Conservation (phyloP, 306 rosid species). For the Lathyrus sativus region DNA sequence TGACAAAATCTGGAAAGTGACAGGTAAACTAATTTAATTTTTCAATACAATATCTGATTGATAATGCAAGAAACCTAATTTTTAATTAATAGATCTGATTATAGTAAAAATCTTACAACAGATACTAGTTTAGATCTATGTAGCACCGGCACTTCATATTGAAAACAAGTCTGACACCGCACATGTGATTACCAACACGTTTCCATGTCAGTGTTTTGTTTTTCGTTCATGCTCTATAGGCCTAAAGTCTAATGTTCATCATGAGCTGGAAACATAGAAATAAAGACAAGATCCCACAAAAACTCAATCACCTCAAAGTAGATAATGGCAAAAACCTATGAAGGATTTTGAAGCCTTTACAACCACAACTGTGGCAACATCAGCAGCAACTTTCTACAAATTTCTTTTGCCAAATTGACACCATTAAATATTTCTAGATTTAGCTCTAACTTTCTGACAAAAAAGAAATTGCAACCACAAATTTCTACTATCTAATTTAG, state of each 20-base stretch:
- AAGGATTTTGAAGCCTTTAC: not conserved
- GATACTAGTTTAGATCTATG: not conserved
- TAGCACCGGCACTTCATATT: too few species aligned
- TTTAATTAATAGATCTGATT: not conserved
- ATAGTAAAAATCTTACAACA: not conserved
- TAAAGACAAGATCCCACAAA: conserved; percentile 26
- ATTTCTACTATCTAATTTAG: not conserved
- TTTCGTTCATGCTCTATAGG: too few species aligned
- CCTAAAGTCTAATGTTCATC: not conserved
- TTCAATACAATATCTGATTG: conserved; percentile 21
- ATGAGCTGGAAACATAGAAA: not conserved
- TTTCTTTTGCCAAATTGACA: not conserved
- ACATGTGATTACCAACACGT: too few species aligned
- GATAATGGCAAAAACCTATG: conserved; percentile 19
- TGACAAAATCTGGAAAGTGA: conserved; percentile 14
- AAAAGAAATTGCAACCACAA: conserved; percentile 12
- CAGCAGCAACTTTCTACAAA: not conserved
- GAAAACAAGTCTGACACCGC: too few species aligned
- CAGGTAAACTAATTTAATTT: not conserved
- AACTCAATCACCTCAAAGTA: conserved; percentile 20
- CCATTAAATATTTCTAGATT: conserved; percentile 8
- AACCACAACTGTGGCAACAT: not conserved
- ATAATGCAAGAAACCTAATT: conserved; percentile 12
- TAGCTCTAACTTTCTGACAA: conserved; percentile 26
- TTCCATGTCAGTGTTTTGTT: too few species aligned